Percentiles rank a stretch among this genome's conserved stretches.
Conservation (phyloP, 805 yeast genomes). For the Debaryomyces tyrocola region DNA sequence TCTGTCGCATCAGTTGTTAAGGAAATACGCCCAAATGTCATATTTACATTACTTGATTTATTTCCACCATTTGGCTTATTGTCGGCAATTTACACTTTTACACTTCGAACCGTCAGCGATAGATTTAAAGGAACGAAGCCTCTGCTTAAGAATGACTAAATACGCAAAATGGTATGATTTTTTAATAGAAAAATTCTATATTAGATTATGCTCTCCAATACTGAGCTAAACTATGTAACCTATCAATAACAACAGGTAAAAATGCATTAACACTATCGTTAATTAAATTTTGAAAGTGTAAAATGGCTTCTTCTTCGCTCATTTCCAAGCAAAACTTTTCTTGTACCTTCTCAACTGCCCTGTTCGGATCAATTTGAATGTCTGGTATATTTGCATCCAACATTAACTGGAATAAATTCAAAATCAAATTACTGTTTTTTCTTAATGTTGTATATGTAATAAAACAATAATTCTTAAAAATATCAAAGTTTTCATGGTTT, state of each 20-base stretch:
- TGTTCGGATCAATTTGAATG: conserved; percentile 76
- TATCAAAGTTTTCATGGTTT: conserved; percentile 76
- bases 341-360: conserved; percentile 86
- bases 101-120: conserved; percentile 17
- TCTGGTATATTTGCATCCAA: conserved; percentile 91
- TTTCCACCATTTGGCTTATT: conserved; percentile 28
- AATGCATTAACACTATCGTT: conserved; percentile 94
- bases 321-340: conserved; percentile 92
- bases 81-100: conserved; percentile 22
- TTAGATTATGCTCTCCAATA: conserved; percentile 84
- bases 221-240: conserved; percentile 93
- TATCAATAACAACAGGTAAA: conserved; percentile 91
- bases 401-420: conserved; percentile 92
- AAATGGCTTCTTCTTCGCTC: conserved; percentile 93
- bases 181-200: not conserved
- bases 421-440: conserved; percentile 83
- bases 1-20: conserved; percentile 21
- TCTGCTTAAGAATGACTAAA: conserved; percentile 1
- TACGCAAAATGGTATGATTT: not conserved
- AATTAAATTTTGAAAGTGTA: conserved; percentile 90
- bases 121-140: conserved; percentile 15
- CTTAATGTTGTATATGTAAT: conserved; percentile 89
- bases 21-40: conserved; percentile 24
- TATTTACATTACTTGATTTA: conserved; percentile 20
- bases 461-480: conserved; percentile 90